phyloP scores from a whole-genome alignment of 352 stramenopile species.

The Phytophthora macrochlamydospora region DNA sequence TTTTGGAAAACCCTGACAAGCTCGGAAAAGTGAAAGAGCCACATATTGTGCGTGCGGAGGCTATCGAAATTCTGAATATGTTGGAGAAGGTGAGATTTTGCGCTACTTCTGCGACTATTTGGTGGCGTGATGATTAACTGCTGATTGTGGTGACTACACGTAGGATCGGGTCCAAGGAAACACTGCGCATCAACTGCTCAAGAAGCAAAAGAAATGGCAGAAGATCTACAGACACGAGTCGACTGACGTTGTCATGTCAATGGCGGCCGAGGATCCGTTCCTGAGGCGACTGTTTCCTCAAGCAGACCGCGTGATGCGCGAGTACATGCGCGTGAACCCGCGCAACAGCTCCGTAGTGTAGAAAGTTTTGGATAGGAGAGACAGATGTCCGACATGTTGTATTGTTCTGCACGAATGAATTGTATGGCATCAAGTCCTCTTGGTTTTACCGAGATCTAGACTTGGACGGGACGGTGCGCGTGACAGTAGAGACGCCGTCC shows the following conservation, averaged over 20 bases:
- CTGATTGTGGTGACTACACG: neutral
- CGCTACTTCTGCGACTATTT: neutral
- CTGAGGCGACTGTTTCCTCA: conserved; percentile 62
- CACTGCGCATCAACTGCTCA: conserved; percentile 79
- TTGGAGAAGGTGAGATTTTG: conserved; percentile 65
- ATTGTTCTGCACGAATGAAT: neutral
- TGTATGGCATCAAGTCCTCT: too few relatives aligned
- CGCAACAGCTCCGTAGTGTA: conserved; percentile 27
- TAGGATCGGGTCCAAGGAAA: conserved; percentile 72
- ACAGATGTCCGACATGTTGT: neutral
- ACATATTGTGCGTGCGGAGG: conserved; percentile 63
- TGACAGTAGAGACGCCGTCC: conserved; percentile 99
- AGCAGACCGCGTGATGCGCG: conserved; percentile 59
- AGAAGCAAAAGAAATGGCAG: conserved; percentile 90
- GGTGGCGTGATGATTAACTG: neutral
- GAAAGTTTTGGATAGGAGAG: neutral
- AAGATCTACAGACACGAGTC: conserved; percentile 75
- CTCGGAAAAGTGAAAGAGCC: conserved; percentile 69
- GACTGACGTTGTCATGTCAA: conserved; percentile 46
- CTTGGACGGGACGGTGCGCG: conserved; percentile 89
- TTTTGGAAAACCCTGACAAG: conserved; percentile 64
- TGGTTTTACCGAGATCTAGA: conserved; percentile 34
- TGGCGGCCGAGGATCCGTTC: conserved; percentile 74
- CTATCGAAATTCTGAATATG: conserved; percentile 80
- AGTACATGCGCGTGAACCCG: conserved; percentile 46